Evolutionary conservation across 768 basidiomycete genomes (phyloP).

Genomic region (Mycena leptocephala): DNA sequence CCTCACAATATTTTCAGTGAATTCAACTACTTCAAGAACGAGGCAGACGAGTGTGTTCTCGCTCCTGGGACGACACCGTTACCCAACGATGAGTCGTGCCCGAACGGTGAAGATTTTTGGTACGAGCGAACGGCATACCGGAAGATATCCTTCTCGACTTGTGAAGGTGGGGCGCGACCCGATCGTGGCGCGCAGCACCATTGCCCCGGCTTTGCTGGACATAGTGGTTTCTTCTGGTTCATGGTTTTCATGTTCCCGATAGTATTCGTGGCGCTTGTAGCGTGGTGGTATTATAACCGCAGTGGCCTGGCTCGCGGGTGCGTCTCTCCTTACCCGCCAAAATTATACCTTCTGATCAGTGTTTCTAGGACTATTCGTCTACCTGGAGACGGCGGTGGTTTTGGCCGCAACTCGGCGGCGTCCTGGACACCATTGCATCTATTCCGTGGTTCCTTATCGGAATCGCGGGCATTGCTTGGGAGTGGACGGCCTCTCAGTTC

Average conservation of each 20-base stretch:
- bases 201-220: constrained; percentile 88
- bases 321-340: constrained; percentile 46
- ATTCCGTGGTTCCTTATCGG: constrained; percentile 94
- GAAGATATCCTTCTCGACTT: constrained; percentile 91
- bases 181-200: constrained; percentile 83
- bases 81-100: constrained; percentile 75
- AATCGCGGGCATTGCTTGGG: constrained; percentile 80
- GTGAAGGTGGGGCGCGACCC: constrained; percentile 84
- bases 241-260: constrained; percentile 85
- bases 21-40: constrained; percentile 89
- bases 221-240: constrained; percentile 89
- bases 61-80: constrained; percentile 79
- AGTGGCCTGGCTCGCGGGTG: constrained; percentile 85
- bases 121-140: constrained; percentile 95
- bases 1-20: constrained; percentile 70
- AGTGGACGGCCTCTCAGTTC: constrained; percentile 69
- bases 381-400: constrained; percentile 69
- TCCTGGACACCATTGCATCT: constrained; percentile 84
- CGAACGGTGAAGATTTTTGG: constrained; percentile 83
- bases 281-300: constrained; percentile 86
- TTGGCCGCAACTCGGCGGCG: constrained; percentile 58
- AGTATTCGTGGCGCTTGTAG: constrained; percentile 81
- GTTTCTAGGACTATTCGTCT: constrained; percentile 80
- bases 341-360: constrained; percentile 9
- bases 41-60: constrained; percentile 82